Conservation (phyloP, 306 rosid genomes). For the Cucurbita maxima region DNA sequence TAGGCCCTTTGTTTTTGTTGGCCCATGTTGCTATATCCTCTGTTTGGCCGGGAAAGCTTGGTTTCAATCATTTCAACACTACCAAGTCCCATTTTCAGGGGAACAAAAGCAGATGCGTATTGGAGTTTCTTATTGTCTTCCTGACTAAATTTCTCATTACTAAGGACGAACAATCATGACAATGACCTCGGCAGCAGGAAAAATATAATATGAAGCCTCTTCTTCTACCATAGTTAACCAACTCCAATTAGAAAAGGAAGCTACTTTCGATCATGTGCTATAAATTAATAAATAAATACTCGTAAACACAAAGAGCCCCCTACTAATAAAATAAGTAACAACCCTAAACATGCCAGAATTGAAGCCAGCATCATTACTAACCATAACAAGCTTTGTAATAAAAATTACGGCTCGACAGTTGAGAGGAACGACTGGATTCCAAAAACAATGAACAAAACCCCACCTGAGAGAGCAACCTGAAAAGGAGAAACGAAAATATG, state of each 20-base stretch:
- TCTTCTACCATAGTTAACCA: not conserved
- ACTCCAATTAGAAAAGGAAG: not conserved
- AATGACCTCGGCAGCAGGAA: not conserved
- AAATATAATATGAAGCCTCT: not conserved
- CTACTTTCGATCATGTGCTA: not conserved
- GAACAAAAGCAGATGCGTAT: not conserved
- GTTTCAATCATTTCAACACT: not conserved
- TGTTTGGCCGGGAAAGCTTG: not conserved
- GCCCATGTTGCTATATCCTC: not conserved
- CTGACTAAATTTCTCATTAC: not conserved
- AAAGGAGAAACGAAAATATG: constrained; percentile 6
- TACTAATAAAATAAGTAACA: not conserved
- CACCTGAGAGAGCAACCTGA: constrained; percentile 83
- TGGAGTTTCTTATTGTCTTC: not conserved
- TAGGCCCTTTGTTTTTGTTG: not conserved
- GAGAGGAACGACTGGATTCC: constrained; percentile 85
- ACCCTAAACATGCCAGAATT: not conserved
- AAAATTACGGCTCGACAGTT: constrained; percentile 30
- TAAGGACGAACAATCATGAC: not conserved
- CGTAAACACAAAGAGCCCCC: not conserved
- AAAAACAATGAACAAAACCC: constrained; percentile 68
- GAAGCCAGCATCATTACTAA: constrained; percentile 19
- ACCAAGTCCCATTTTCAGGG: not conserved
- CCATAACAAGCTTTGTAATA: constrained; percentile 14
- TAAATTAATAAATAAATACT: not conserved